Percentiles rank a stretch among this genome's conserved stretches.
Evolutionary conservation across 1,284 basidiomycete species (phyloP).

Genomic region (Sutorius eximius): DNA sequence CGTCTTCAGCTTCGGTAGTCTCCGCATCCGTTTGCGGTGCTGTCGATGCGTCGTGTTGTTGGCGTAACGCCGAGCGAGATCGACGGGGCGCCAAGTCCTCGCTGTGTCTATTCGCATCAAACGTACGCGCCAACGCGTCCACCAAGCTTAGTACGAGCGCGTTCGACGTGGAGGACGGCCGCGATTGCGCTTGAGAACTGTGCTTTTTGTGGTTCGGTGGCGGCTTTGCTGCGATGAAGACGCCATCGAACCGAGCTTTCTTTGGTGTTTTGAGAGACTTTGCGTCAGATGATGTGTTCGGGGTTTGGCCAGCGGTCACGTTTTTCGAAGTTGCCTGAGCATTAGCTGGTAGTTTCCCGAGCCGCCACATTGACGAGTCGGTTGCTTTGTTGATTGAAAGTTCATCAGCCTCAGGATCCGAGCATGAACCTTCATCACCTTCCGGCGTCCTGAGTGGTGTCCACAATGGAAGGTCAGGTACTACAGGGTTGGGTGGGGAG

Average conservation of each 20-base stretch:
- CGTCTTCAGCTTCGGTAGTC: conserved; percentile 26
- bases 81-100: neutral
- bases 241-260: conserved; percentile 22
- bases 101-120: conserved; percentile 27
- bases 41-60: conserved; percentile 2
- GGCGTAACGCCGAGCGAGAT: neutral
- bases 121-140: conserved; percentile 27
- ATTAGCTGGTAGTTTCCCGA: neutral
- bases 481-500: neutral
- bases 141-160: conserved; percentile 18
- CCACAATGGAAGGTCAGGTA: conserved; percentile 30
- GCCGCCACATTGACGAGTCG: neutral
- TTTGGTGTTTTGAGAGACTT: conserved; percentile 6
- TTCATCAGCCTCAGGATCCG: conserved; percentile 14
- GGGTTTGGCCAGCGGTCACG: neutral
- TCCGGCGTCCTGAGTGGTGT: conserved; percentile 17
- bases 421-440: neutral
- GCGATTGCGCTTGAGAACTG: neutral
- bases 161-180: neutral
- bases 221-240: conserved; percentile 21
- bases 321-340: neutral
- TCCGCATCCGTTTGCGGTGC: conserved; percentile 21
- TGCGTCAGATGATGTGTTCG: neutral
- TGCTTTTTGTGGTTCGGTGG: neutral
- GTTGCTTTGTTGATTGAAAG: neutral